phyloP scores from a whole-genome alignment of 2,329 filamentous ascomycete genomes.

The Epichloe bromicola region DNA sequence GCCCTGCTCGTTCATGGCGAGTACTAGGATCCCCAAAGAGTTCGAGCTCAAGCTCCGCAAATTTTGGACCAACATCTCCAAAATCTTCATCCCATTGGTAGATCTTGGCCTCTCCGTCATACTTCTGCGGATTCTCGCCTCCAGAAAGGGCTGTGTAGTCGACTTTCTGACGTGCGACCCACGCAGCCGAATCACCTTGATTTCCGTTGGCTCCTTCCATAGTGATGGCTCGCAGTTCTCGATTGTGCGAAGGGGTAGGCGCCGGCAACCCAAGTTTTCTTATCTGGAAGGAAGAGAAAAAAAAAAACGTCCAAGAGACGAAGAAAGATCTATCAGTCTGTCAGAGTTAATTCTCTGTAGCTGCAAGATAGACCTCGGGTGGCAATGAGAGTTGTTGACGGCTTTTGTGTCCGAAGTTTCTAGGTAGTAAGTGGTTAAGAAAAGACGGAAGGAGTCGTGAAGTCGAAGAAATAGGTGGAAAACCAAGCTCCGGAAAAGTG shows the following conservation, averaged over 20 bases:
- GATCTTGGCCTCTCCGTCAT: slow-evolving; percentile 44
- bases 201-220: neutral
- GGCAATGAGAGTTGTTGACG: too few species aligned
- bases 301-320: neutral
- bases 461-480: too few species aligned
- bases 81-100: slow-evolving; percentile 81
- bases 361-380: too few species aligned
- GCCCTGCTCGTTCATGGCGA: slow-evolving; percentile 36
- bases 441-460: too few species aligned
- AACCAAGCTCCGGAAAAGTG: too few species aligned
- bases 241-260: too few species aligned
- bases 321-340: too few species aligned
- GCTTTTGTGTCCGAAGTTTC: too few species aligned
- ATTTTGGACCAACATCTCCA: slow-evolving; percentile 69
- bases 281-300: neutral
- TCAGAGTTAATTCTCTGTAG: too few species aligned
- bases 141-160: slow-evolving; percentile 29
- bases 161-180: slow-evolving; percentile 32
- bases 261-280: too few species aligned
- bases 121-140: slow-evolving; percentile 17
- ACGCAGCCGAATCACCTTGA: slow-evolving; percentile 14
- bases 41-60: slow-evolving; percentile 56
- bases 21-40: slow-evolving; percentile 54
- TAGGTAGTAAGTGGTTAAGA: too few species aligned
- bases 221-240: neutral